phyloP scores from a whole-genome alignment of 2,329 filamentous ascomycete genomes.

The Claviceps lovelessii region DNA sequence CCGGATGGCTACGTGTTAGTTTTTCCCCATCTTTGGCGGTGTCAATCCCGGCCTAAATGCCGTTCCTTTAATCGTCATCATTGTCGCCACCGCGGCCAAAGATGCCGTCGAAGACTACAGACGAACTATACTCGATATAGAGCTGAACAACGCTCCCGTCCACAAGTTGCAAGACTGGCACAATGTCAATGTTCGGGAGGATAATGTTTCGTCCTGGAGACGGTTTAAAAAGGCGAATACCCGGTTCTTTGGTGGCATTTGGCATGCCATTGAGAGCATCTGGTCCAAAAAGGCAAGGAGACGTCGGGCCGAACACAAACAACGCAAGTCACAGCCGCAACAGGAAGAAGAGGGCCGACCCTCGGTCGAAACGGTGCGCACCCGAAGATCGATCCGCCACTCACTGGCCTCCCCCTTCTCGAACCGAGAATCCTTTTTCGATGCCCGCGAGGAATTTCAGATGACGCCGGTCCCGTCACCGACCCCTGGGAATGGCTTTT shows the following conservation, averaged over 20 bases:
- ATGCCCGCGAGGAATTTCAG: slow-evolving; percentile 60
- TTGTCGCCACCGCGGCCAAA: slow-evolving; percentile 78
- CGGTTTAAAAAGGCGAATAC: slow-evolving; percentile 80
- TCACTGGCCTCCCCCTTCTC: slow-evolving; percentile 36
- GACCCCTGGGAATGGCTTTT: slow-evolving; percentile 29
- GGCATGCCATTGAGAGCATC: slow-evolving; percentile 29
- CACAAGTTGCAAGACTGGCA: slow-evolving; percentile 78
- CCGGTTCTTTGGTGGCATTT: slow-evolving; percentile 40
- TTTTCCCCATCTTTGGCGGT: slow-evolving; percentile 91
- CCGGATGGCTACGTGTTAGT: slow-evolving; percentile 37
- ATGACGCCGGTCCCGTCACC: slow-evolving; percentile 93
- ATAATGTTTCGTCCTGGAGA: slow-evolving; percentile 76
- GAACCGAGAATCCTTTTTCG: slow-evolving; percentile 37
- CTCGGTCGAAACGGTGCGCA: slow-evolving; percentile 34
- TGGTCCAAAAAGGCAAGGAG: slow-evolving; percentile 38
- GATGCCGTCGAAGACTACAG: slow-evolving; percentile 93
- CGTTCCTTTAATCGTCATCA: slow-evolving; percentile 84
- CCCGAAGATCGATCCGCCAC: slow-evolving; percentile 21
- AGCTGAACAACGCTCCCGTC: slow-evolving; percentile 90
- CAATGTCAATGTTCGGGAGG: slow-evolving; percentile 85
- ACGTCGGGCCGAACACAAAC: slow-evolving; percentile 35
- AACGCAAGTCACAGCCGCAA: slow-evolving; percentile 8
- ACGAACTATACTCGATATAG: slow-evolving; percentile 77
- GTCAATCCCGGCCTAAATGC: slow-evolving; percentile 79
- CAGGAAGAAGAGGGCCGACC: slow-evolving; percentile 40